These are phyloP conservation scores for Pythium apleroticum DNA, from an alignment of 352 stramenopile species.

Conservation along the genomic window DNA sequence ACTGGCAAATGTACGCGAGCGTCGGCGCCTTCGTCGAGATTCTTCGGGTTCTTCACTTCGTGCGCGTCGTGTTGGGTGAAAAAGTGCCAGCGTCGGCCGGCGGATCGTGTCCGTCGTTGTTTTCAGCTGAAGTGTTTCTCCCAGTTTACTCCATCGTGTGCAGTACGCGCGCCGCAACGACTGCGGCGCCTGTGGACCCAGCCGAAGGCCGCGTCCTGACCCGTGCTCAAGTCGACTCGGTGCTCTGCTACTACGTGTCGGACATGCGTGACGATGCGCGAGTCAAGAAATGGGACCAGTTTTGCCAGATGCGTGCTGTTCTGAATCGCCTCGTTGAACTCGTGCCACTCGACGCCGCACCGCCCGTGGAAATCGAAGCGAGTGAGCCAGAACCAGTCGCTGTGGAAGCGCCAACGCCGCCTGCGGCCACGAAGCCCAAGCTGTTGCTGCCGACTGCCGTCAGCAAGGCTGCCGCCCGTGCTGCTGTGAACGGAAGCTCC, in stretches of 20 bases:
- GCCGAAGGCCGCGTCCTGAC: slow-evolving; percentile 3
- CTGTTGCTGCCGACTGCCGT: slow-evolving; percentile 15
- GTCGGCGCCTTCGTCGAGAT: slow-evolving; percentile 51
- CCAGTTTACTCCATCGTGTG: slow-evolving; percentile 43
- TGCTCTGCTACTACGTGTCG: slow-evolving; percentile 25
- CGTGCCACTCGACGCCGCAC: not conserved
- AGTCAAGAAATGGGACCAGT: slow-evolving; percentile 25
- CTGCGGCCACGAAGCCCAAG: slow-evolving; percentile 3
- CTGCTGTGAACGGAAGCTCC: not conserved
- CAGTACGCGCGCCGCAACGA: not conserved
- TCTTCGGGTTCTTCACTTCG: slow-evolving; percentile 56
- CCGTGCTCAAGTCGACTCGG: slow-evolving; percentile 24
- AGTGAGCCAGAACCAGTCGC: not conserved
- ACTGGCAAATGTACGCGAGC: slow-evolving; percentile 50
- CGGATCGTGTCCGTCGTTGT: slow-evolving; percentile 43
- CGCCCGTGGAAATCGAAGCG: not conserved
- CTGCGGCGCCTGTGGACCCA: not conserved
- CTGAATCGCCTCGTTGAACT: slow-evolving; percentile 22
- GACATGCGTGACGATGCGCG: slow-evolving; percentile 22
- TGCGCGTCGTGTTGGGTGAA: slow-evolving; percentile 52
- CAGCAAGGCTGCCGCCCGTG: not conserved
- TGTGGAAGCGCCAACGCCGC: not conserved
- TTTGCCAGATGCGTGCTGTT: slow-evolving; percentile 22
- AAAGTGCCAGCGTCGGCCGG: not conserved
- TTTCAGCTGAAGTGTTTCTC: slow-evolving; percentile 69